Base-by-base conservation (phyloP, 2,329 filamentous ascomycete species). In the Sporothrix pseudoabietina region DNA sequence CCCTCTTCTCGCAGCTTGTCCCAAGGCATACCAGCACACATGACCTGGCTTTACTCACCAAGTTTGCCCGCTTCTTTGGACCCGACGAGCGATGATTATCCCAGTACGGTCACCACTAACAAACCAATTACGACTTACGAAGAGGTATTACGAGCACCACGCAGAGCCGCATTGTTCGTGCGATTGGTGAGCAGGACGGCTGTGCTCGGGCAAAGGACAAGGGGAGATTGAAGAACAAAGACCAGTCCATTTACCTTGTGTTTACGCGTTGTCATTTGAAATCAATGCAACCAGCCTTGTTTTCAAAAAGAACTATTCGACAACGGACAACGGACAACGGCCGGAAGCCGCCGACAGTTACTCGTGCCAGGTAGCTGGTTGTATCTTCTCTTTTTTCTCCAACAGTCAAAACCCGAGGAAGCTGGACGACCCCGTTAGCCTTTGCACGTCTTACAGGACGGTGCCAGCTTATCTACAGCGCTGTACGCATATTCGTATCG, bases 21-120 rank as follows among this genome's bases (percentile, higher is more conserved):
- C 39, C 61, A 66, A 66, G 61, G 61, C 61, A 66, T 66, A 66
- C 61, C 61, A 41, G 19, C 35, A 22, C 35, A 6, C n/a, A 5
- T 55, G 26, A 26, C 3, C 52, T 22, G 10, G 5, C 8, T 7
- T 47, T 30, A 35, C 59, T 49, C 35, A 22, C 22, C 22, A n/a
- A 44, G 59, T 39, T 22, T 26, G 39, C 47, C 47, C 47, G 66
- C 66, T 54, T 54, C 26, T 32, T 35, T 49, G 14, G 26, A 69
- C 3, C 66, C 68, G 68, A 70, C 41, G 49, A 57, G 66, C 66
- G 52, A 52, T 35, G 6, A 63, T 59, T 63, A 63, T 55, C 52
- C 69, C 55, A 39, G 63, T 39, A 14, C 66, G 30, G 10, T 26
- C 47, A 35, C 66, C 30, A 2, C 30, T 12, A 14, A 19, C 30